Evolutionary conservation across 2,329 filamentous ascomycete genomes (phyloP).

Genomic region (Diaporthe vaccinii): DNA sequence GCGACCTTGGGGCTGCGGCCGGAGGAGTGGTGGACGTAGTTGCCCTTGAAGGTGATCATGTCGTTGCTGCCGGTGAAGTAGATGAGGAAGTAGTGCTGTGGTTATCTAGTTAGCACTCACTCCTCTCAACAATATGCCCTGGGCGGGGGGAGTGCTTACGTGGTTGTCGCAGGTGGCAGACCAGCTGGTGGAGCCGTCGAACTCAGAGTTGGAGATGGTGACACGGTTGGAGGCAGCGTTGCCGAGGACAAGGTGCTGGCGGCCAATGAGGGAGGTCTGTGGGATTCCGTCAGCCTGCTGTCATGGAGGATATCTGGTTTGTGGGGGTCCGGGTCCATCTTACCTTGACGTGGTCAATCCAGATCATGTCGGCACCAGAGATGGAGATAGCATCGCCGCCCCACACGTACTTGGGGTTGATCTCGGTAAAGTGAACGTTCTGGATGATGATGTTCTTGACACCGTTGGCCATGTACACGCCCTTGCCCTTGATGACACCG

Average conservation of each 20-base stretch:
- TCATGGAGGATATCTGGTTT: neutral
- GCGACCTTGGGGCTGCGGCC: conserved; percentile 70
- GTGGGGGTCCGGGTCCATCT: neutral
- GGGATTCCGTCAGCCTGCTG: conserved; percentile 47
- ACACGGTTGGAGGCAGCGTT: conserved; percentile 58
- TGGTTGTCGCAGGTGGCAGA: conserved; percentile 71
- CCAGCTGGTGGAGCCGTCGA: conserved; percentile 67
- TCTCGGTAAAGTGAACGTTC: conserved; percentile 67
- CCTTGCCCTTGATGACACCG: conserved; percentile 71
- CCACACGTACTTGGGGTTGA: conserved; percentile 72
- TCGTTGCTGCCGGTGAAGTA: conserved; percentile 69
- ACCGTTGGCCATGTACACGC: conserved; percentile 61
- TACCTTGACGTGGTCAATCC: conserved; percentile 40
- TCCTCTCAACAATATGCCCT: too few relatives aligned
- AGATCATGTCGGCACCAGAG: conserved; percentile 50
- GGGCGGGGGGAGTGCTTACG: conserved; percentile 25
- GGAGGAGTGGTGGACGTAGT: conserved; percentile 72
- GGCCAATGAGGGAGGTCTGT: conserved; percentile 69
- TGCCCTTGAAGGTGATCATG: conserved; percentile 69
- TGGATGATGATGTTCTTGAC: conserved; percentile 72
- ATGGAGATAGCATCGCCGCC: conserved; percentile 71
- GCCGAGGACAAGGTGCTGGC: conserved; percentile 60
- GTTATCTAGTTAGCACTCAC: neutral
- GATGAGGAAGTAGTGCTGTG: conserved; percentile 69
- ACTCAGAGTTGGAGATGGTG: conserved; percentile 71